Evolutionary conservation across 495 filamentous ascomycete species (phyloP).

Genomic region (Pseudomonodictys pantanalensis): DNA sequence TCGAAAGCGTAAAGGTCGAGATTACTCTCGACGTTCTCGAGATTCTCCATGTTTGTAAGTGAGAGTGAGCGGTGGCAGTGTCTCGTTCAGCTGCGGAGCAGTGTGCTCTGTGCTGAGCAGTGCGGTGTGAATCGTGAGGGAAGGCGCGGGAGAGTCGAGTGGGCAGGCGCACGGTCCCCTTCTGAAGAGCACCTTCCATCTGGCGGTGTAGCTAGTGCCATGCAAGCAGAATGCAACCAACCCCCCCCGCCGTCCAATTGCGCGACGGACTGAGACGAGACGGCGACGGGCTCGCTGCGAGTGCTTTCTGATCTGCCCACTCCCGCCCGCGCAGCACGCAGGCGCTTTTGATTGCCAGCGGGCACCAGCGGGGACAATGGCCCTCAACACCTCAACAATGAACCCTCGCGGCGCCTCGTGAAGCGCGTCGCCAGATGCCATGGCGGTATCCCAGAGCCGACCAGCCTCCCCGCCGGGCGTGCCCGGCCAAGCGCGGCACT

Average conservation of each 20-base stretch:
- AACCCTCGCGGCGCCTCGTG: not conserved
- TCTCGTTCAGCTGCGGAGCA: slow-evolving; percentile 9
- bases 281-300: not conserved
- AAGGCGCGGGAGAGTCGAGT: slow-evolving; percentile 16
- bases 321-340: too few species aligned
- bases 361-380: not conserved
- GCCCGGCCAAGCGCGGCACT: not conserved
- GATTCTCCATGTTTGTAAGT: slow-evolving; percentile 27
- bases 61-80: not conserved
- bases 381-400: not conserved
- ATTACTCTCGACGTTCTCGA: too few species aligned
- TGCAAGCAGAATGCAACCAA: slow-evolving; percentile 16
- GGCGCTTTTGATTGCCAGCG: not conserved
- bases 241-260: slow-evolving; percentile 11
- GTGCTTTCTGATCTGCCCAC: slow-evolving; percentile 14
- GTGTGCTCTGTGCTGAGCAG: slow-evolving; percentile 27
- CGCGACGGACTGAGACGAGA: not conserved
- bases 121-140: slow-evolving; percentile 28
- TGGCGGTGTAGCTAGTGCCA: too few species aligned
- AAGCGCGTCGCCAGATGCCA: too few species aligned
- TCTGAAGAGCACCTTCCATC: too few species aligned
- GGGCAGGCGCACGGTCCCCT: too few species aligned
- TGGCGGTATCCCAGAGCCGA: not conserved
- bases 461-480: not conserved
- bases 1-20: slow-evolving; percentile 26